These are phyloP conservation scores for Macaranga tanarius DNA, from an alignment of 441 rosid species.

Conservation along the genomic window DNA sequence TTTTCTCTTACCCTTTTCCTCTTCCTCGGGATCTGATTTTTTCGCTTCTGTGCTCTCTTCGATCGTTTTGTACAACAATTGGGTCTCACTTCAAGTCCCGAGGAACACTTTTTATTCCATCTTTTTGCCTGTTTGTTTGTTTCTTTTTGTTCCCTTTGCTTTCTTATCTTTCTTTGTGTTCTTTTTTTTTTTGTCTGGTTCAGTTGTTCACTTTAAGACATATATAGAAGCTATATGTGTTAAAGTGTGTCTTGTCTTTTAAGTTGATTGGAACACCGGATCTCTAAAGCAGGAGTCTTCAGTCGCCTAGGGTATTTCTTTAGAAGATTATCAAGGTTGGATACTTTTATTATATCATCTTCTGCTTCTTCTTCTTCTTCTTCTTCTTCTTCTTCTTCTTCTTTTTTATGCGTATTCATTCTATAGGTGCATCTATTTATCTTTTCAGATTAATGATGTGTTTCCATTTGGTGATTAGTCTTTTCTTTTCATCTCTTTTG, in stretches of 20 bases:
- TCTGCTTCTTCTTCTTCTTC: constrained; percentile 12
- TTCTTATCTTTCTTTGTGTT: constrained; percentile 20
- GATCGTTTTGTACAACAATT: neutral
- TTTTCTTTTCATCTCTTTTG: constrained; percentile 6
- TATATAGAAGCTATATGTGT: constrained; percentile 22
- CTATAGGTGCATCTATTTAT: constrained; percentile 4
- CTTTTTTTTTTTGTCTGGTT: constrained; percentile 30
- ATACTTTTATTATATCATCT: constrained; percentile 20
- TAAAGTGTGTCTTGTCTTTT: constrained; percentile 20
- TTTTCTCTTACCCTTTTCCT: constrained; percentile 14
- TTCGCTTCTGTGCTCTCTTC: constrained; percentile 10
- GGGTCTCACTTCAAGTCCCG: constrained; percentile 51
- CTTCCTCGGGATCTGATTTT: constrained; percentile 55
- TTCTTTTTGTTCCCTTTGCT: neutral
- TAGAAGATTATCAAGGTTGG: constrained; percentile 29
- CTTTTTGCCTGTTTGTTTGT: neutral
- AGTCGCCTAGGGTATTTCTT: constrained; percentile 6
- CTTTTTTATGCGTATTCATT: neutral
- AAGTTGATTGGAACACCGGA: constrained; percentile 32
- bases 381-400: neutral
- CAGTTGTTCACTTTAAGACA: constrained; percentile 17
- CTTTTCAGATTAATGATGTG: neutral
- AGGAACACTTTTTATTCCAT: constrained; percentile 34
- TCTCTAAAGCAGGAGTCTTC: constrained; percentile 36
- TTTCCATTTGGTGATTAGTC: neutral